Base-by-base conservation (phyloP, 179 eudicot genomes). In the Camellia oleifera region DNA sequence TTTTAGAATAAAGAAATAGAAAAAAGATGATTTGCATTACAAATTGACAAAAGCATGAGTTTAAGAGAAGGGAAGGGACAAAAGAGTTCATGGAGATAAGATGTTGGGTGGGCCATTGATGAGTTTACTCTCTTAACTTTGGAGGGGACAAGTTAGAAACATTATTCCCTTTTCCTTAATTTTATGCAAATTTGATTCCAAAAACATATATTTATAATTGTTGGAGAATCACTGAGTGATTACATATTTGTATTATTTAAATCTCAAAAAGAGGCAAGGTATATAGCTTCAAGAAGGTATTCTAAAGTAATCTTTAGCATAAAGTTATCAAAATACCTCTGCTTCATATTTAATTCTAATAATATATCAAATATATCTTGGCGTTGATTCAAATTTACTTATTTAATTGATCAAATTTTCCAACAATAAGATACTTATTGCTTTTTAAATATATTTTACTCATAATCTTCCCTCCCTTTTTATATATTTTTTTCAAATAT, bases 121-220 rank as follows among this genome's bases (percentile, higher is more conserved):
- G 18, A 45, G 46, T 12, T 76, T 32, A n/a, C 0, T 5, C 4
- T 7, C 46, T 8, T 5, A 12, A 23, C 46, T 76, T 76, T 62
- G 56, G 13, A 23, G 71, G 78, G 46, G 60, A 46, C 58, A 76
- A 64, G 58, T 23, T 63, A 46, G 10, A 64, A 76, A 76, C 79
- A 46, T 20, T 45, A 76, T 64, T 46, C 71, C 71, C 67, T 76
- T 63, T 63, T 46, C n/a, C 60, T 64, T 32, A 23, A 2, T 53
- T 18, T 48, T 66, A 18, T 76, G 52, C 13, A 52, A 4, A 66
- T 76, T 65, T 17, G 54, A 78, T 78, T 67, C 80, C 80, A 78
- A 53, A 32, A 78, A 68, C 79, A 65, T 8, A 1, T 14, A 32
- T 32, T 32, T 32, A 32, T 32, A 32, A 32, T 65, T 14, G 60